Evolutionary conservation across 768 basidiomycete genomes (phyloP), one percentile per base, ranked within the genome.

Genomic region (Sarcomyxa edulis): DNA sequence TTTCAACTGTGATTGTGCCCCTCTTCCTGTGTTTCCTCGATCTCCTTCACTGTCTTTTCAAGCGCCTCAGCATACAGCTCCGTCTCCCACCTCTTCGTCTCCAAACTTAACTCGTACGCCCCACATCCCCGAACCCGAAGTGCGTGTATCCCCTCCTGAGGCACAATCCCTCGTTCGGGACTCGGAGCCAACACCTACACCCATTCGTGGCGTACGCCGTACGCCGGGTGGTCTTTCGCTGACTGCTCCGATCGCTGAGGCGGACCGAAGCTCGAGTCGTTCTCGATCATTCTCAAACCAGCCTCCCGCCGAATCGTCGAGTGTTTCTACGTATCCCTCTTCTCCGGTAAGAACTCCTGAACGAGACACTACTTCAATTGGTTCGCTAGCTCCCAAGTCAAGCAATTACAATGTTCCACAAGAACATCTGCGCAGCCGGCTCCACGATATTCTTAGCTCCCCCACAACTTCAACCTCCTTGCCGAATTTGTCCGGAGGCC

Each of bases 381-480:
- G n/a, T n/a, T 37, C 46, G 32, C 31, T 56, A 48, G 48, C 49
- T 54, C 37, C 42, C 19, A 15, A 36, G 40, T 26, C 48, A 38
- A 44, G 52, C 28, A 46, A 47, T 25, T 44, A 40, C 28, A 48
- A 49, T 26, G 41, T 47, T 23, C 52, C 54, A 32, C 55, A 63
- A 29, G 51, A 61, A 31, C 52, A 48, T 31, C 48, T 64, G 29
- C 58, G 62, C 23, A 55, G 55, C 25, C 65, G 70, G 42, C 53
- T 80, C 6, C 59, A 71, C 21, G 71, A 74, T 42, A 56, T 78
- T 7, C 64, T 78, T 9, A 63, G 61, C 32, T 68, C 69, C 37
- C 55, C 66, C 12, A 47, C 54, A 30, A 49, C 62, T 15, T 57
- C 72, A 4, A 60, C 75, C 4, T 69, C 75, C 4, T 60, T 72